Evolutionary conservation across 768 basidiomycete genomes (phyloP).

Genomic region (Suillus americanus): DNA sequence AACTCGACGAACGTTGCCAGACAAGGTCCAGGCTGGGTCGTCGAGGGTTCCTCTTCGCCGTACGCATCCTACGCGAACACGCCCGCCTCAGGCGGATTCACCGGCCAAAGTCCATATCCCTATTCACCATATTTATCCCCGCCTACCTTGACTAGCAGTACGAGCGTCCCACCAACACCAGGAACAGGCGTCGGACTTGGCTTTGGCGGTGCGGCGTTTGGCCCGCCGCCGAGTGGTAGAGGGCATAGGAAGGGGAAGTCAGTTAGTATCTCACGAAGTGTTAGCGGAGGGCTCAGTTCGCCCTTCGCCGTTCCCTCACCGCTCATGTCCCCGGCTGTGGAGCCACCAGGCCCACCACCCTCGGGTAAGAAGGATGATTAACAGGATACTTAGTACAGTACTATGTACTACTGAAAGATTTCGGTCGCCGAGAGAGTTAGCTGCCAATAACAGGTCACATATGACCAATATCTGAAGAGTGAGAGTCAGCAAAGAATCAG

Average conservation of each 20-base stretch:
- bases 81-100: slow-evolving; percentile 31
- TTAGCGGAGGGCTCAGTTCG: slow-evolving; percentile 14
- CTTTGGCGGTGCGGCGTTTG: slow-evolving; percentile 18
- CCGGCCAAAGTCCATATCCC: slow-evolving; percentile 25
- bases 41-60: slow-evolving; percentile 47
- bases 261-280: slow-evolving; percentile 9
- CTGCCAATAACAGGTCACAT: neutral
- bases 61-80: slow-evolving; percentile 37
- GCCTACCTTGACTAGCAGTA: slow-evolving; percentile 35
- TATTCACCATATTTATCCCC: slow-evolving; percentile 32
- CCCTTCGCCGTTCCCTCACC: slow-evolving; percentile 24
- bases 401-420: neutral
- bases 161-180: slow-evolving; percentile 25
- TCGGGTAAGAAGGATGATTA: slow-evolving; percentile 28
- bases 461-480: neutral
- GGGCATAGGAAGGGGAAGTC: slow-evolving; percentile 15
- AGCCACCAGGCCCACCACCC: slow-evolving; percentile 18
- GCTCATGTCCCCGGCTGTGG: slow-evolving; percentile 22
- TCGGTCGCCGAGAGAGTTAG: neutral
- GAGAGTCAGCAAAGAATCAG: neutral
- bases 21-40: slow-evolving; percentile 60
- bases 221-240: slow-evolving; percentile 14
- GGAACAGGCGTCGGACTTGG: slow-evolving; percentile 25
- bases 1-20: slow-evolving; percentile 43
- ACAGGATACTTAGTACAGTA: slow-evolving; percentile 10